Evolutionary conservation across 1,284 basidiomycete genomes (phyloP), one percentile per base, ranked within the genome.

Genomic region (Cryptococcus hybrid): DNA sequence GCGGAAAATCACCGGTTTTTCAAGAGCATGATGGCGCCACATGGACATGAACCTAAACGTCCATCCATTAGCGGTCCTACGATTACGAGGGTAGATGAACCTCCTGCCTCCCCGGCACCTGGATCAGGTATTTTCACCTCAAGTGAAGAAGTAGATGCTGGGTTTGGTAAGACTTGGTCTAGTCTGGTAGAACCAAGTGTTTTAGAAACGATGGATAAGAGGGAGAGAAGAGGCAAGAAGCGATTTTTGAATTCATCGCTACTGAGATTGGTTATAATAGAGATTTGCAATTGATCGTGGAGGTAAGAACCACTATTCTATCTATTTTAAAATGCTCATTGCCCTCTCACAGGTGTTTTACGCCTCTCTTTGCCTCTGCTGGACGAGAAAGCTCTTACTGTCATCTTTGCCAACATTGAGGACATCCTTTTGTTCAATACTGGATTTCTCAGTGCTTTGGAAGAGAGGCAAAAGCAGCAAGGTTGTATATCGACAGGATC

Each of bases 401-500:
- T 89, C 48, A 87, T 98, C 37, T 98, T 98, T 70, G 90, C 89
- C 12, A 97, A 97, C 67, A 83, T 97, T 35, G 93, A 97, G 70
- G 92, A 94, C 52, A 87, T 95, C 55, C 80, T 95, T 7, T 78
- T 95, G 34, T 88, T 85, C 54, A 93, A 94, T 68, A 93, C 90
- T 85, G 82, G 86, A 0, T 92, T 95, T 74, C 77, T 92, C 58
- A 91, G 89, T 61, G 86, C 86, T 12, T 82, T 97, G 8, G 94
- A 98, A 73, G 88, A 92, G 62, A 83, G 94, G 7, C 94, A 98
- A 90, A 89, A 66, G 85, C 88, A 15, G 91, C 89, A 67, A 80
- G 93, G n/a, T 77, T 98, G 46, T 97, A 96, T 67, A 81, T 98
- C 24, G 90, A 93, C 73, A 81, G 78, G 15, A 88, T 98, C 39